phyloP scores from a whole-genome alignment of 768 basidiomycete species.

The Tephrocybe sp. region DNA sequence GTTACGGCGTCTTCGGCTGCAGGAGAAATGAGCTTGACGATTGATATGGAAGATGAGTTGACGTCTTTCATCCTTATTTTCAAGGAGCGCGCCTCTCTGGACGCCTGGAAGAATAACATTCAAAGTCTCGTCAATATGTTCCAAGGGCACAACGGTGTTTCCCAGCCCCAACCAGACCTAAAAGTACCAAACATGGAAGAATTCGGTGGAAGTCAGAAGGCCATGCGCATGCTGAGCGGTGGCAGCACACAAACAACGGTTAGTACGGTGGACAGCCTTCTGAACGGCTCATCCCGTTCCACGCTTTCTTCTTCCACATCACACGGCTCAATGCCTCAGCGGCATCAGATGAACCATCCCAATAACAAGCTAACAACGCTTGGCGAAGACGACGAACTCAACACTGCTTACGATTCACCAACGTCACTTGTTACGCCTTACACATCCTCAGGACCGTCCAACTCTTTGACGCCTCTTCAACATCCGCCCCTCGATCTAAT shows the following conservation, averaged over 20 bases:
- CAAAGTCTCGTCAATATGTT: constrained; percentile 72
- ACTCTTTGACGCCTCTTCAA: constrained; percentile 74
- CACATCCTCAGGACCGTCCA: constrained; percentile 71
- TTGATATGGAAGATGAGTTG: constrained; percentile 97
- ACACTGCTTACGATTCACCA: constrained; percentile 50
- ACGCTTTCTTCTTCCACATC: constrained; percentile 76
- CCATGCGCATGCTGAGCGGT: constrained; percentile 69
- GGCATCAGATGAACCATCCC: constrained; percentile 27
- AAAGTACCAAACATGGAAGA: constrained; percentile 63
- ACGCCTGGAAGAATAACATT: constrained; percentile 86
- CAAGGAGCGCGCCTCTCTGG: constrained; percentile 84
- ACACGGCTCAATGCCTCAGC: constrained; percentile 50
- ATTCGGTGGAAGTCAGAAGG: constrained; percentile 75
- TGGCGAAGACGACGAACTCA: constrained; percentile 69
- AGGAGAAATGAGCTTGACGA: constrained; percentile 90
- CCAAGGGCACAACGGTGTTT: constrained; percentile 48
- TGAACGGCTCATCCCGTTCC: constrained; percentile 64
- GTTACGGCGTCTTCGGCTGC: constrained; percentile 77
- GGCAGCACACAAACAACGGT: constrained; percentile 67
- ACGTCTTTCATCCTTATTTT: constrained; percentile 97
- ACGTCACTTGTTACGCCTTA: constrained; percentile 65
- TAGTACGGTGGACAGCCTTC: constrained; percentile 65
- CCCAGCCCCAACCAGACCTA: constrained; percentile 33
- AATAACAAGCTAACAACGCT: constrained; percentile 58
- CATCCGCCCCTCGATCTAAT: constrained; percentile 93